phyloP scores from a whole-genome alignment of 192 early-diverging fungal species.

The Coemansia interrupta region DNA sequence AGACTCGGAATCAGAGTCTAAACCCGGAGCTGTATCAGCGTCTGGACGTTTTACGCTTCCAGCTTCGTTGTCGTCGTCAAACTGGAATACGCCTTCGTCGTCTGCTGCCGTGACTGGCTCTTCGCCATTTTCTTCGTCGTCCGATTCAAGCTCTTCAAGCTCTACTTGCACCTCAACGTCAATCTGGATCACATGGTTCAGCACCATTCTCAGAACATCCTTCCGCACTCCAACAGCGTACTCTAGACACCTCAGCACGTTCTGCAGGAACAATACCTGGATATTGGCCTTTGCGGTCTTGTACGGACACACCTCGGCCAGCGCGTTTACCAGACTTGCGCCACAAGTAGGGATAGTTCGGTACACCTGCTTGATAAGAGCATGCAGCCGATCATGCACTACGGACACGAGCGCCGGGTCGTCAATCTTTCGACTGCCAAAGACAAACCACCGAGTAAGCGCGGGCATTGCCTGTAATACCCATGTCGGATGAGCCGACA shows the following conservation, averaged over 20 bases:
- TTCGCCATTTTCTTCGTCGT: conserved; percentile 40
- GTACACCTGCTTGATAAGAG: conserved; percentile 27
- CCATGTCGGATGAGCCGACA: conserved; percentile 41
- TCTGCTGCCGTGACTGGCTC: conserved; percentile 21
- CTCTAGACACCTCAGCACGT: conserved; percentile 67
- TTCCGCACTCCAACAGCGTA: conserved; percentile 72
- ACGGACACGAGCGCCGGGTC: conserved; percentile 8
- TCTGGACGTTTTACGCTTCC: conserved; percentile 26
- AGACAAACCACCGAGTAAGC: conserved; percentile 37
- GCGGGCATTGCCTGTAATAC: conserved; percentile 32
- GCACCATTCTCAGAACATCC: conserved; percentile 67
- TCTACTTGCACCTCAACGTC: conserved; percentile 92
- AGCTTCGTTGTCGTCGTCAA: conserved; percentile 54
- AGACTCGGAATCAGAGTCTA: conserved; percentile 13
- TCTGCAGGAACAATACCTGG: conserved; percentile 57
- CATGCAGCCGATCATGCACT: conserved; percentile 25
- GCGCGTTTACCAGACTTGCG: conserved; percentile 24
- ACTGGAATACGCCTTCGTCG: conserved; percentile 51
- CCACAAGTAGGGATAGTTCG: conserved; percentile 39
- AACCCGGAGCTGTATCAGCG: conserved; percentile 1
- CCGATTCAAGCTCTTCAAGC: conserved; percentile 73
- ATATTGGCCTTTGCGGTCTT: conserved; percentile 20
- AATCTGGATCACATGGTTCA: conserved; percentile 84
- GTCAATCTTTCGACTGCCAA: conserved; percentile 18
- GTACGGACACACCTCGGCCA: conserved; percentile 25